Base-by-base conservation (phyloP, 2,329 filamentous ascomycete species). In the Rhexocercosporidium sp. region DNA sequence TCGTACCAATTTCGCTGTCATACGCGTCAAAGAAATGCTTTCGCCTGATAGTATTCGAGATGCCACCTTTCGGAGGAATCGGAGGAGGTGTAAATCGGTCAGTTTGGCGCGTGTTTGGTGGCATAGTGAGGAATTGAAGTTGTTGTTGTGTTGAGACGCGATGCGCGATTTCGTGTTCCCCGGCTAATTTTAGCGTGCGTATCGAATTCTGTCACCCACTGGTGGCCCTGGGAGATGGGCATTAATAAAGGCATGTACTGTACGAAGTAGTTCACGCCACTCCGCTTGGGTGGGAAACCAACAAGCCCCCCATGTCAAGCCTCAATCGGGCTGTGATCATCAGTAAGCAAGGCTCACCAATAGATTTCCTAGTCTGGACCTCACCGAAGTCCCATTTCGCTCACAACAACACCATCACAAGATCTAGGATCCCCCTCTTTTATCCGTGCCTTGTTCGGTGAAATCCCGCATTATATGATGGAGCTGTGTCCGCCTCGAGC, bases 341-440 rank as follows among this genome's bases (percentile, higher is more conserved):
- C 49, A 47, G 62, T 64, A 37, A 57, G 62, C 51, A 64, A 64
- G 51, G 51, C 62, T 64, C 27, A 49, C 62, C 49, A 64, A 64
- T 64, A 31, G 47, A 47, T 46, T 47, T 37, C 51, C 16, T 56
- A 51, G 12, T 25, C 16, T 8, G 5, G 8, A 46, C 37, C 44
- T 64, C 62, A 64, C 62, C 62, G 62, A 64, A 64, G 62, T 20
- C 62, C 61, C 27, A 34, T 64, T 64, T 56, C 22, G 39, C 53
- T 31, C 27, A 31, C 20, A 16, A 39, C n/a, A 31, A 37, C 14
- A 57, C 18, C 22, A n/a, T 41, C 34, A 53, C 62, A 37, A 51
- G 51, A 47, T 51, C 51, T 27, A 41, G 3, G 25, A n/a, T 31
- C 12, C 27, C 27, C 62, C 51, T 64, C 39, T 57, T 41, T 25